phyloP scores from a whole-genome alignment of 2,329 filamentous ascomycete species.

The Verticillium albo-atrum region DNA sequence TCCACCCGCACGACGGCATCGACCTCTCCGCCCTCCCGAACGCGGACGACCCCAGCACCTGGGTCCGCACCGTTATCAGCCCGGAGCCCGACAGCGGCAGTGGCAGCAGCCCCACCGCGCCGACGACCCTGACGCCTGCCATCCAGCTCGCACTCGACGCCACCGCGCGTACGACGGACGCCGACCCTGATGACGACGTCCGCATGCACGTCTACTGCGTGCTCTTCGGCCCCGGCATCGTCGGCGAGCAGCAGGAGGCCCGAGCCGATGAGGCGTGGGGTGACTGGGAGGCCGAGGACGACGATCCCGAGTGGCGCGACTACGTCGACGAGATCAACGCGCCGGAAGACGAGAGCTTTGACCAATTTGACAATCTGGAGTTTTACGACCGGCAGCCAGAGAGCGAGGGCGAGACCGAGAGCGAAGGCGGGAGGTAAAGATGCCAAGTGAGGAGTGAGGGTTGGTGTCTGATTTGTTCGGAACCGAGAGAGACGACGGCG shows the following conservation, averaged over 20 bases:
- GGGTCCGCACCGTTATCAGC: neutral
- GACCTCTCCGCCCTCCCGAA: slow-evolving; percentile 1
- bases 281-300: neutral
- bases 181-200: slow-evolving; percentile 33
- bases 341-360: neutral
- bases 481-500: too few relatives aligned
- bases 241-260: neutral
- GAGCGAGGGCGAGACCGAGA: neutral
- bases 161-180: neutral
- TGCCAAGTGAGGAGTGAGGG: too few relatives aligned
- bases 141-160: neutral
- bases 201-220: neutral
- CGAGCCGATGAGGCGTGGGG: slow-evolving; percentile 1
- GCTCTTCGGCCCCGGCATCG: neutral
- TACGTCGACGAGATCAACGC: slow-evolving; percentile 3
- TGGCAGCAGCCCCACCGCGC: neutral
- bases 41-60: neutral
- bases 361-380: neutral
- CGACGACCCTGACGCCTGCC: neutral
- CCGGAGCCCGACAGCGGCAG: neutral
- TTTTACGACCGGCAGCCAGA: neutral
- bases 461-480: too few relatives aligned
- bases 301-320: neutral
- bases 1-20: neutral
- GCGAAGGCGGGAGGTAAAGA: neutral